These are phyloP conservation scores for Polyporus tsugae DNA, from an alignment of 1,284 basidiomycete species.

Conservation along the genomic window DNA sequence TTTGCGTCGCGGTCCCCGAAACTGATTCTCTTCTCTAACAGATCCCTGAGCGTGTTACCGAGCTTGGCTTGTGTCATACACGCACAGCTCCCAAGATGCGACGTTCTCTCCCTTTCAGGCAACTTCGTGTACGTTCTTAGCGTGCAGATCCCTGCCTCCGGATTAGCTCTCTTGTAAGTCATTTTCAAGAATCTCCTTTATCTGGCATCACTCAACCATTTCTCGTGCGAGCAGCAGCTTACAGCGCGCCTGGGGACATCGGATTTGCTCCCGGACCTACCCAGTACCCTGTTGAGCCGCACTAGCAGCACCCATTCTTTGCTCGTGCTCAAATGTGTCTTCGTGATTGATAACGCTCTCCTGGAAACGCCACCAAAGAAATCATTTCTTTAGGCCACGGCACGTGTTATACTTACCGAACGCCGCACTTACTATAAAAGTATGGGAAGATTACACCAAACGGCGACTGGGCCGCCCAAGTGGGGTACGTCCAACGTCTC, in stretches of 20 bases:
- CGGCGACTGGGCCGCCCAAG: slow-evolving; percentile 1
- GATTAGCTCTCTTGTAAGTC: background rate
- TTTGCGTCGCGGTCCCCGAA: background rate
- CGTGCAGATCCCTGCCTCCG: background rate
- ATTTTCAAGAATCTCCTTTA: background rate
- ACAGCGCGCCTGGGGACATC: too few relatives aligned
- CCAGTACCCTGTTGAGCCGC: background rate
- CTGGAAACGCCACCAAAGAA: background rate
- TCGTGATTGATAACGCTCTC: background rate
- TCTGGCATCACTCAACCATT: background rate
- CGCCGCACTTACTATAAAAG: slow-evolving; percentile 5
- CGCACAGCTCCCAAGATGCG: background rate
- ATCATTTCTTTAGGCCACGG: background rate
- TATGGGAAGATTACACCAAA: slow-evolving; percentile 24
- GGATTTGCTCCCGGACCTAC: background rate
- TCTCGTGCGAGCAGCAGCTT: background rate
- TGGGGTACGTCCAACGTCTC: background rate
- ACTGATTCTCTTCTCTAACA: background rate
- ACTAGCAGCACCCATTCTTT: background rate
- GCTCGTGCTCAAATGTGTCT: background rate
- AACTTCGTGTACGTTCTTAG: background rate
- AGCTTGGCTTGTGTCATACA: slow-evolving; percentile 1
- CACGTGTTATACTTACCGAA: slow-evolving; percentile 7
- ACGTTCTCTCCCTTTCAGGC: background rate
- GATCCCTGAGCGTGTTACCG: slow-evolving; percentile 1